These are phyloP conservation scores for Rhizoclosmatium globosum DNA, from an alignment of 192 early-diverging fungal genomes.

Conservation along the genomic window DNA sequence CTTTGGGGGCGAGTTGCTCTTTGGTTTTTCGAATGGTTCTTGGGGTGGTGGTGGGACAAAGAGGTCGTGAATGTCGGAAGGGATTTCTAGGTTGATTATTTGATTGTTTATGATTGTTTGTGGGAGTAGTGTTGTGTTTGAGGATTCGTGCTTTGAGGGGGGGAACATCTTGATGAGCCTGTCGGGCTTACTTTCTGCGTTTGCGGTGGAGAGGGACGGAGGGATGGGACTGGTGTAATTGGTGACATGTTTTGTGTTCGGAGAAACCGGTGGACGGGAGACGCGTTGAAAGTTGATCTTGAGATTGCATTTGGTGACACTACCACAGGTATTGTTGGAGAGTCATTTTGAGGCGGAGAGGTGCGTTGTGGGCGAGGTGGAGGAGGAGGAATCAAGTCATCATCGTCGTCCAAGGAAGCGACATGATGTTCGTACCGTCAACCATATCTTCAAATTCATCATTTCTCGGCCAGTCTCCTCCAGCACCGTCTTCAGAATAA, in stretches of 20 bases:
- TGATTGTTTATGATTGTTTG: slow-evolving; percentile 6
- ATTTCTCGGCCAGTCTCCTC: slow-evolving; percentile 18
- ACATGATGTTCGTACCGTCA: slow-evolving; percentile 33
- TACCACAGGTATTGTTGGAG: background rate
- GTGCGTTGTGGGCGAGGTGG: background rate
- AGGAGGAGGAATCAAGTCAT: background rate
- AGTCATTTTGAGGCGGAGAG: background rate
- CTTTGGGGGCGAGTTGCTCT: background rate
- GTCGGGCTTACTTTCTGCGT: background rate
- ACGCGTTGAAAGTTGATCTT: slow-evolving; percentile 11
- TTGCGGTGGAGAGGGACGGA: background rate
- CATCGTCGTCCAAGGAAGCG: slow-evolving; percentile 22
- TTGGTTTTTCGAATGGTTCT: background rate
- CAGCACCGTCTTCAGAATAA: slow-evolving; percentile 24
- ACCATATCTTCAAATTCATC: slow-evolving; percentile 31
- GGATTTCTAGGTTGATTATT: slow-evolving; percentile 18
- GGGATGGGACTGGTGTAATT: background rate
- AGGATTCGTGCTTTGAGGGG: background rate
- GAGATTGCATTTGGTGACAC: background rate
- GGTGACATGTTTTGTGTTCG: background rate
- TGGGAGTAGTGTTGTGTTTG: background rate
- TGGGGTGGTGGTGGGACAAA: background rate
- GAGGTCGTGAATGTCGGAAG: background rate
- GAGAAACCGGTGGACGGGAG: slow-evolving; percentile 8
- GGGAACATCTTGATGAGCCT: background rate